Base-by-base conservation (phyloP, 148 eudicot species). In the Drosera capensis region DNA sequence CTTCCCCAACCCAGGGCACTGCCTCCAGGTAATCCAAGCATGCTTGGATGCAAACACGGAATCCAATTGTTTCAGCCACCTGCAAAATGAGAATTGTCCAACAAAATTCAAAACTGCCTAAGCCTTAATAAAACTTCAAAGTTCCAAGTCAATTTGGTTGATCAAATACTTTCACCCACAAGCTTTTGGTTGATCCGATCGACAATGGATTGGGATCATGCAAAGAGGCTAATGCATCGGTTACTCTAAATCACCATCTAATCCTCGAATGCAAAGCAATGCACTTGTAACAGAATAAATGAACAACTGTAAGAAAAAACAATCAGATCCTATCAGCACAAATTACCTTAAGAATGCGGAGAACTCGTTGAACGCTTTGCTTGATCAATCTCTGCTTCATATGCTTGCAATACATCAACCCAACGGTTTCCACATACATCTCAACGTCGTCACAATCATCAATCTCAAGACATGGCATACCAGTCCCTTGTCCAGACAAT, bases 1-100 rank as follows among this genome's bases (percentile, higher is more conserved):
- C 97, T 51, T 90, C 93, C 20, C 97, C 93, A 26, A 83, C 84
- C 97, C 97, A 88, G 29, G 97, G 97, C 40, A 63, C 95, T n/a
- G 97, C 97, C 62, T 88, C 95, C 63, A 88, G 61, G 70, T 83
- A 84, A 45, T 84, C 80, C 55, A 88, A 70, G 52, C 97, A 80
- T 20, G 81, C 69, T 41, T 69, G 54, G 20, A 84, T 66, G 57
- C 97, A 88, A 7, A 74, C 52, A 24, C 53, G 66, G 61, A 64
- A 88, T 18, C 82, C 84, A 37, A 88, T 74, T 11, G 64, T 58
- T 60, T 88, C 92, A 14, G 92, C 92, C 43, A 75, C 86, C 97
- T 88, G 42, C 5, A 5, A 34, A 34, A 11, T 62, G 66, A 43
- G 28, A 41, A 19, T 11, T 19, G 17, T 11, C 31, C 4, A 20